phyloP scores from a whole-genome alignment of 768 basidiomycete species.

The Tulasnella sp. region DNA sequence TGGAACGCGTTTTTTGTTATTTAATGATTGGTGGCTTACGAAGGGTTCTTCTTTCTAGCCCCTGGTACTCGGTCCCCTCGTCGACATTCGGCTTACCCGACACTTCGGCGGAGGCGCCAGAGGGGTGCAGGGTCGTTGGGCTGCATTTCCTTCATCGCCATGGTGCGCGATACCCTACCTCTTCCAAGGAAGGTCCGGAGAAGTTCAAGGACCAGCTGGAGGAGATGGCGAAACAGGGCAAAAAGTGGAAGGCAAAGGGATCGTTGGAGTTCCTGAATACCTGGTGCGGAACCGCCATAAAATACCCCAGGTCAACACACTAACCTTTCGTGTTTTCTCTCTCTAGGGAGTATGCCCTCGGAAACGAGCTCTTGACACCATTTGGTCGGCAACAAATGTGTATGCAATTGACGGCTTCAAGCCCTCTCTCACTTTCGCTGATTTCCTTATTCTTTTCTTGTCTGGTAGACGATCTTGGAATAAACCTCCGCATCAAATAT shows the following conservation, averaged over 20 bases:
- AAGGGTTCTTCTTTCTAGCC: slow-evolving; percentile 33
- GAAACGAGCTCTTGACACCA: slow-evolving; percentile 58
- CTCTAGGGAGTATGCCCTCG: slow-evolving; percentile 80
- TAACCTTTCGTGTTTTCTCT: not conserved
- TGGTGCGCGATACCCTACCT: slow-evolving; percentile 59
- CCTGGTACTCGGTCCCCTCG: slow-evolving; percentile 73
- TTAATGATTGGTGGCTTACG: not conserved
- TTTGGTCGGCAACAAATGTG: slow-evolving; percentile 38
- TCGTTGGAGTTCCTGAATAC: slow-evolving; percentile 39
- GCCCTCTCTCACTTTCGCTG: not conserved
- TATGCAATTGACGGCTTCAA: not conserved
- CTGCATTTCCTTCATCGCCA: slow-evolving; percentile 78
- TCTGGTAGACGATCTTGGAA: slow-evolving; percentile 38
- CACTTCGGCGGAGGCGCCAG: slow-evolving; percentile 63
- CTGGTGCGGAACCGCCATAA: slow-evolving; percentile 30
- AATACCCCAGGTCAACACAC: slow-evolving; percentile 56
- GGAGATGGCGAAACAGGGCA: slow-evolving; percentile 4
- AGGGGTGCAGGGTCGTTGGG: slow-evolving; percentile 65
- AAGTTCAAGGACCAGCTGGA: slow-evolving; percentile 19
- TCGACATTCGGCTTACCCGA: slow-evolving; percentile 65
- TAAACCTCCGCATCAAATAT: slow-evolving; percentile 51
- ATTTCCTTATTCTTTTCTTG: not conserved
- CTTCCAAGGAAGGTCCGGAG: slow-evolving; percentile 28
- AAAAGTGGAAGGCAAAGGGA: slow-evolving; percentile 32
- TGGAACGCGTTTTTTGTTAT: not conserved